Evolutionary conservation across 2,329 filamentous ascomycete species (phyloP).

Genomic region (Epichloe brachyelytri): DNA sequence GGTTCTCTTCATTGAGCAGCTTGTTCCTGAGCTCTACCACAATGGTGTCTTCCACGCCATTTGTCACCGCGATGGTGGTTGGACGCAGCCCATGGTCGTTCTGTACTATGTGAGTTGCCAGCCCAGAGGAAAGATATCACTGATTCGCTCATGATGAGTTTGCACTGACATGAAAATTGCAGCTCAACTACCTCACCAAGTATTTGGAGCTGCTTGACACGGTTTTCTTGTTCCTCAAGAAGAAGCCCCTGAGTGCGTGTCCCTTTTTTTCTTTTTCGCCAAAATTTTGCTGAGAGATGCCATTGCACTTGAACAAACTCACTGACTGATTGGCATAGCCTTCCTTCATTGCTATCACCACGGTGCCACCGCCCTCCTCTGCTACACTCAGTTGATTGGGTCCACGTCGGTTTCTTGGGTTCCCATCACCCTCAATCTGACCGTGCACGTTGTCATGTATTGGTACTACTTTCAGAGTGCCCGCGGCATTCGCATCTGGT

Average conservation of each 20-base stretch:
- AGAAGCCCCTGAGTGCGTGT: conserved; percentile 71
- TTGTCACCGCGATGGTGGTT: conserved; percentile 68
- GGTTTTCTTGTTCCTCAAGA: conserved; percentile 95
- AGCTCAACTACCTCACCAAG: conserved; percentile 98
- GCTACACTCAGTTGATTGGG: conserved; percentile 93
- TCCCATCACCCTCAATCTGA: conserved; percentile 80
- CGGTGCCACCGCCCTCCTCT: conserved; percentile 88
- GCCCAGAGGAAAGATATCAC: neutral
- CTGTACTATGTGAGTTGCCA: conserved; percentile 78
- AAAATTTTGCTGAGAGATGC: neutral
- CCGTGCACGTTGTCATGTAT: conserved; percentile 98
- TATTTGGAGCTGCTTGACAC: conserved; percentile 94
- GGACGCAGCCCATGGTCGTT: conserved; percentile 85
- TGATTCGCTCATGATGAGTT: neutral
- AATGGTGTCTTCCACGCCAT: conserved; percentile 82
- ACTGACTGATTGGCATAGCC: conserved; percentile 34
- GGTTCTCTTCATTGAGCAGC: conserved; percentile 78
- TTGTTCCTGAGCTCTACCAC: conserved; percentile 69
- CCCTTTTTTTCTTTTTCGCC: neutral
- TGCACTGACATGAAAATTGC: conserved; percentile 7
- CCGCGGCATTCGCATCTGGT: conserved; percentile 91
- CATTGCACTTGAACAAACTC: neutral
- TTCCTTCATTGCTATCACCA: conserved; percentile 99
- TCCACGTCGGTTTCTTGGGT: conserved; percentile 93
- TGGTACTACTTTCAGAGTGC: conserved; percentile 99